phyloP scores from a whole-genome alignment of 192 early-diverging fungal genomes.

The Chytriomyces sp. region DNA sequence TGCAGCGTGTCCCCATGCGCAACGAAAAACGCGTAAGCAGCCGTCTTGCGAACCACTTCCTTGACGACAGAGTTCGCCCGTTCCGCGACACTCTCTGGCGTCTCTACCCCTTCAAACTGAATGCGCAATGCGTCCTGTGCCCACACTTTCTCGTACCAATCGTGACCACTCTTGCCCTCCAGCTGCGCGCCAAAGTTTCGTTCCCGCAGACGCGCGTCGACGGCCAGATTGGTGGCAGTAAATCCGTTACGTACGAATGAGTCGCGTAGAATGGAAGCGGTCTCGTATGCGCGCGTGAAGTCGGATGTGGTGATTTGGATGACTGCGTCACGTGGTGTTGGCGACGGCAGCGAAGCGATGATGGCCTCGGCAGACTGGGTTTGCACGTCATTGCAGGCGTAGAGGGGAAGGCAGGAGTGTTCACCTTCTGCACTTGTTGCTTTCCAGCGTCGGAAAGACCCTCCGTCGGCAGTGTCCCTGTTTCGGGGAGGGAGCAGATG shows the following conservation, averaged over 20 bases:
- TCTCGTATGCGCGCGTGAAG: conserved; percentile 55
- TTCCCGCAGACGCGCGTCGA: conserved; percentile 48
- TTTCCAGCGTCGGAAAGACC: conserved; percentile 56
- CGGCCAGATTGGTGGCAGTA: neutral
- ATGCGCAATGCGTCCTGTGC: conserved; percentile 32
- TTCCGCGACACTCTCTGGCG: neutral
- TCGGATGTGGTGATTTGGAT: conserved; percentile 54
- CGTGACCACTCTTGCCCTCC: conserved; percentile 49
- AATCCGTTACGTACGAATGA: neutral
- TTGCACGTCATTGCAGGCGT: neutral
- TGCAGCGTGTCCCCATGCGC: conserved; percentile 32
- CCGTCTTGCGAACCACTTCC: neutral
- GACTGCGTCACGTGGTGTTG: neutral
- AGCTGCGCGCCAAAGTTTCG: conserved; percentile 56
- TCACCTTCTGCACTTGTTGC: conserved; percentile 48
- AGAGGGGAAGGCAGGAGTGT: conserved; percentile 27
- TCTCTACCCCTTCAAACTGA: neutral
- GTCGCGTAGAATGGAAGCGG: conserved; percentile 48
- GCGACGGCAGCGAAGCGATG: neutral
- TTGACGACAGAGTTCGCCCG: neutral
- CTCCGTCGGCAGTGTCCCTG: conserved; percentile 49
- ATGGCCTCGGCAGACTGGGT: neutral
- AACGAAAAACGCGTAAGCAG: conserved; percentile 5
- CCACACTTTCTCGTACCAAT: conserved; percentile 50
- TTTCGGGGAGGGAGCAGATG: conserved; percentile 58